phyloP scores from a whole-genome alignment of 805 yeast genomes.

The Kazachstania taianensis region DNA sequence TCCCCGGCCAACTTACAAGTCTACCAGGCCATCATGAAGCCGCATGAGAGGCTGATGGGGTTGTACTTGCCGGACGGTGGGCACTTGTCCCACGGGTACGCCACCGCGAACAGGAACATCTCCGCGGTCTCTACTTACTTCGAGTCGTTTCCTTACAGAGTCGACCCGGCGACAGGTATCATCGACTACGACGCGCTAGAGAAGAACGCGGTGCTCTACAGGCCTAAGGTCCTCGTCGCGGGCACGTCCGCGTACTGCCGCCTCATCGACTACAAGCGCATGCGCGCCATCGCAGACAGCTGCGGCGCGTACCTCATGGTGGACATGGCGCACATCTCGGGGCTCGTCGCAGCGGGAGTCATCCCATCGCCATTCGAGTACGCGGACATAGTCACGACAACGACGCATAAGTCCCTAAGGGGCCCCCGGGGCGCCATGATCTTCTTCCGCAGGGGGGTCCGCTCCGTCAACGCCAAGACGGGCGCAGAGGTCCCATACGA shows the following conservation, averaged over 20 bases:
- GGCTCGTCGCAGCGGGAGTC: constrained; percentile 90
- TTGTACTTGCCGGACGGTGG: constrained; percentile 98
- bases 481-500: constrained; percentile 89
- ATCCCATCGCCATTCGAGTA: constrained; percentile 94
- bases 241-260: constrained; percentile 98
- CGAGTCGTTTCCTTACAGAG: constrained; percentile 98
- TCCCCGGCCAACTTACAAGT: constrained; percentile 97
- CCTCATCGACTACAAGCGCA: constrained; percentile 89
- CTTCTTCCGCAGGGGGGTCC: constrained; percentile 92
- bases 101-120: constrained; percentile 85
- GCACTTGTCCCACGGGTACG: constrained; percentile 96
- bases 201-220: constrained; percentile 78
- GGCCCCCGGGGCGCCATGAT: constrained; percentile 99
- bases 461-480: constrained; percentile 75
- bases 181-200: constrained; percentile 95
- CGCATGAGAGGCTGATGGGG: constrained; percentile 96
- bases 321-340: constrained; percentile 98
- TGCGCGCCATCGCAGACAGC: constrained; percentile 92
- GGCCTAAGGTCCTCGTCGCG: constrained; percentile 95
- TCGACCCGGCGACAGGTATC: constrained; percentile 81
- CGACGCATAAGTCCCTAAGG: constrained; percentile 96
- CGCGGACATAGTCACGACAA: constrained; percentile 96
- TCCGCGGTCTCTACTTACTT: constrained; percentile 93
- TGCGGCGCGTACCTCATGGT: constrained; percentile 94
- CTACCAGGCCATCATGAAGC: constrained; percentile 88